Conservation (phyloP, 2,329 filamentous ascomycete genomes). For the Alternaria tenuissima region DNA sequence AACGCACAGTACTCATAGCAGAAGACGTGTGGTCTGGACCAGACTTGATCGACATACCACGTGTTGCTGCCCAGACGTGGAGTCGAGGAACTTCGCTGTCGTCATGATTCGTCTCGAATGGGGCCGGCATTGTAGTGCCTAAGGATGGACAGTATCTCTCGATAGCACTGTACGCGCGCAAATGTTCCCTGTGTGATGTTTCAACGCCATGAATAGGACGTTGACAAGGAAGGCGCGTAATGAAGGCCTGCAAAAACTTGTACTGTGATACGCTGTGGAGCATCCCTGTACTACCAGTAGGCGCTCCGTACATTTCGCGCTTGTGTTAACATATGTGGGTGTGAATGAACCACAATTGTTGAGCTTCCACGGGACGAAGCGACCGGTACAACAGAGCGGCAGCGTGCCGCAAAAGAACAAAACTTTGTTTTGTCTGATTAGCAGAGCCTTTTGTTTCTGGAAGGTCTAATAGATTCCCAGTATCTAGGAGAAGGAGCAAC, state of each 20-base stretch:
- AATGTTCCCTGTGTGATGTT: background rate
- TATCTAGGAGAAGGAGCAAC: background rate
- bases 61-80: background rate
- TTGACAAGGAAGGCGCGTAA: background rate
- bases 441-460: background rate
- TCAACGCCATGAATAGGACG: background rate
- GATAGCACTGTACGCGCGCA: background rate
- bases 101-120: background rate
- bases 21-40: conserved; percentile 6
- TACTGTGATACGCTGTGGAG: background rate
- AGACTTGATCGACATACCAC: conserved; percentile 2
- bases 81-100: background rate
- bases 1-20: background rate
- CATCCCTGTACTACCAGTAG: background rate
- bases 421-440: background rate
- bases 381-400: conserved; percentile 5
- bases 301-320: background rate
- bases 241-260: background rate
- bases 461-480: background rate
- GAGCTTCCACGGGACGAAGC: conserved; percentile 1
- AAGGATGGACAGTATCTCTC: background rate
- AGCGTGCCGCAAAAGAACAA: background rate
- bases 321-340: background rate
- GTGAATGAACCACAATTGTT: background rate
- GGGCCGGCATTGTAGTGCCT: background rate